Evolutionary conservation across 1,284 basidiomycete species (phyloP).

Genomic region (Apiotrichum sp.): DNA sequence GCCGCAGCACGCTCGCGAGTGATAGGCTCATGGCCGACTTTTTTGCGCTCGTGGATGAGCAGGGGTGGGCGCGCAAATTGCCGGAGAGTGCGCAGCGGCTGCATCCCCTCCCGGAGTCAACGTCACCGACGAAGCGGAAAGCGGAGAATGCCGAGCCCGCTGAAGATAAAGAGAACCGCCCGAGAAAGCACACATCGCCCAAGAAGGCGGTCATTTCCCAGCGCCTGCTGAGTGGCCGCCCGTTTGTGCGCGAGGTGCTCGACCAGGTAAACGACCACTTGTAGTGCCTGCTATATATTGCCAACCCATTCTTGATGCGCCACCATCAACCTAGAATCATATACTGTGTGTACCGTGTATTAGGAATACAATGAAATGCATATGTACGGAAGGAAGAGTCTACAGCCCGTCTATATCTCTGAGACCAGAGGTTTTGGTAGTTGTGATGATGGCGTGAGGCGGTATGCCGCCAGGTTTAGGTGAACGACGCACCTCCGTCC

Average conservation of each 20-base stretch:
- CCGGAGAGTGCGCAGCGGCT: conserved; percentile 52
- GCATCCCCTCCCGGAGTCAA: conserved; percentile 37
- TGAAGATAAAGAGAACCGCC: neutral
- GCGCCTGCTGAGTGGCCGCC: conserved; percentile 6
- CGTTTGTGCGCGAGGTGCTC: conserved; percentile 26
- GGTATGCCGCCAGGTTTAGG: conserved; percentile 3
- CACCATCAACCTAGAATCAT: neutral
- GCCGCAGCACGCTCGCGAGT: conserved; percentile 61
- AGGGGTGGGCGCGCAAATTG: conserved; percentile 63
- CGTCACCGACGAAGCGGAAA: too few relatives aligned
- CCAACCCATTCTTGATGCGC: neutral
- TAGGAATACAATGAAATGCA: conserved; percentile 16
- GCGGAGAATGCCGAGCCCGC: neutral
- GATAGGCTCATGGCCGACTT: conserved; percentile 62
- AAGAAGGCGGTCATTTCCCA: conserved; percentile 1
- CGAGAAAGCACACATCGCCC: too few relatives aligned
- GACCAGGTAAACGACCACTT: conserved; percentile 6
- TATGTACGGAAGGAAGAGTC: conserved; percentile 7
- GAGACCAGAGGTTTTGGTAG: neutral
- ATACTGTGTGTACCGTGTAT: neutral
- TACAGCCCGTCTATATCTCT: neutral
- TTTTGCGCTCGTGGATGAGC: conserved; percentile 63
- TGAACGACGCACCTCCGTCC: conserved; percentile 50
- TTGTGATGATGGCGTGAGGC: neutral
- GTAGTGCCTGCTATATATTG: neutral